phyloP scores from a whole-genome alignment of 495 filamentous ascomycete genomes.

The Penicillium lividum region DNA sequence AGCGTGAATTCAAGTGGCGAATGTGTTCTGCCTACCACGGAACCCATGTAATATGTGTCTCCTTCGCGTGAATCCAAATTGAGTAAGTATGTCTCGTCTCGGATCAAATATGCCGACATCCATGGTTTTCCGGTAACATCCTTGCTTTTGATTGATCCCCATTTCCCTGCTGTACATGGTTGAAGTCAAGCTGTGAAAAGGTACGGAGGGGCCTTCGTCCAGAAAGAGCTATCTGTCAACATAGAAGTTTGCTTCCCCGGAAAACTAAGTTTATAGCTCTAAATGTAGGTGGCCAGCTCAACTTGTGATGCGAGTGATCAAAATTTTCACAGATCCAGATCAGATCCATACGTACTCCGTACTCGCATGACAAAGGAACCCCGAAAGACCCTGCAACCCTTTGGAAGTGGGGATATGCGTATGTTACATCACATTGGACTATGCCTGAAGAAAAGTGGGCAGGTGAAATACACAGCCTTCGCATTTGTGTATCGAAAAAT shows the following conservation, averaged over 20 bases:
- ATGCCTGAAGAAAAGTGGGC: neutral
- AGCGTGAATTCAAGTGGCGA: slow-evolving; percentile 14
- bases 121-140: slow-evolving; percentile 4
- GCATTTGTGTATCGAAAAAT: neutral
- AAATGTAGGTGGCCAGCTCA: neutral
- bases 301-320: neutral
- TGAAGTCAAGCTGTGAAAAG: neutral
- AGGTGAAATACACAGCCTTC: slow-evolving; percentile 5
- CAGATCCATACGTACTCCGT: neutral
- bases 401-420: neutral
- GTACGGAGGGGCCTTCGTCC: slow-evolving; percentile 4
- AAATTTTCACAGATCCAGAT: neutral
- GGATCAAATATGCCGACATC: slow-evolving; percentile 4
- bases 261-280: neutral
- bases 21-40: slow-evolving; percentile 6
- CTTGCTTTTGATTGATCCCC: slow-evolving; percentile 11
- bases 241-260: slow-evolving; percentile 3
- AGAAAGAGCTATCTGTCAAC: slow-evolving; percentile 11
- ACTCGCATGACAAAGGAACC: neutral
- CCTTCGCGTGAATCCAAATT: neutral
- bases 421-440: neutral
- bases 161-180: neutral
- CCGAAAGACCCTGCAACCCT: slow-evolving; percentile 4
- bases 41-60: slow-evolving; percentile 1
- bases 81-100: slow-evolving; percentile 6